phyloP scores from a whole-genome alignment of 805 yeast genomes.

The Ogataea trehaloabstinens region DNA sequence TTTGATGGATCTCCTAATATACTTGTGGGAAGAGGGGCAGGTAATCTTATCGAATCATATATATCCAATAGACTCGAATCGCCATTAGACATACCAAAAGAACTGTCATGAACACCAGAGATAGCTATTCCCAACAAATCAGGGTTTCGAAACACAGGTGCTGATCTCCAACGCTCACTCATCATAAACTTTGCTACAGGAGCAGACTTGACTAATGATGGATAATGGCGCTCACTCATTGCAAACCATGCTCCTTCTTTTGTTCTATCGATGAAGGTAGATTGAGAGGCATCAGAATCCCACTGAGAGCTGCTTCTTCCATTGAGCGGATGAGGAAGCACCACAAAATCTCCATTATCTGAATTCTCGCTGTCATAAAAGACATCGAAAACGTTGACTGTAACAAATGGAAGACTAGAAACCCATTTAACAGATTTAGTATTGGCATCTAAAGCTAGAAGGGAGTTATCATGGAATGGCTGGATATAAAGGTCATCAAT shows the following conservation, averaged over 20 bases:
- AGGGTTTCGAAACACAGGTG: slow-evolving; percentile 36
- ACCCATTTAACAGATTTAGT: slow-evolving; percentile 81
- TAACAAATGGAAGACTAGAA: slow-evolving; percentile 64
- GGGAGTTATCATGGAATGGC: slow-evolving; percentile 77
- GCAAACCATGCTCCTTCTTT: slow-evolving; percentile 78
- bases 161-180: slow-evolving; percentile 42
- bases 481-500: slow-evolving; percentile 75
- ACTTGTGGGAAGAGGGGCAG: slow-evolving; percentile 25
- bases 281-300: slow-evolving; percentile 20
- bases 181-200: slow-evolving; percentile 65
- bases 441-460: slow-evolving; percentile 70
- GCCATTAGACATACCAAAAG: slow-evolving; percentile 10
- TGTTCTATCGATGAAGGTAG: slow-evolving; percentile 68
- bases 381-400: slow-evolving; percentile 79
- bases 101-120: slow-evolving; percentile 48
- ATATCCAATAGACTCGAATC: slow-evolving; percentile 13
- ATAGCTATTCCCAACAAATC: slow-evolving; percentile 42
- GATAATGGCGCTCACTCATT: slow-evolving; percentile 72
- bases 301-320: slow-evolving; percentile 5
- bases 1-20: slow-evolving; percentile 13
- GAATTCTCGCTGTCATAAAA: slow-evolving; percentile 32
- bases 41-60: slow-evolving; percentile 21
- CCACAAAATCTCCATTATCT: slow-evolving; percentile 38
- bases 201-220: slow-evolving; percentile 78
- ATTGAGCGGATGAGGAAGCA: slow-evolving; percentile 69